Base-by-base conservation (phyloP, 345 rosid genomes). In the Crucihimalaya himalaica region DNA sequence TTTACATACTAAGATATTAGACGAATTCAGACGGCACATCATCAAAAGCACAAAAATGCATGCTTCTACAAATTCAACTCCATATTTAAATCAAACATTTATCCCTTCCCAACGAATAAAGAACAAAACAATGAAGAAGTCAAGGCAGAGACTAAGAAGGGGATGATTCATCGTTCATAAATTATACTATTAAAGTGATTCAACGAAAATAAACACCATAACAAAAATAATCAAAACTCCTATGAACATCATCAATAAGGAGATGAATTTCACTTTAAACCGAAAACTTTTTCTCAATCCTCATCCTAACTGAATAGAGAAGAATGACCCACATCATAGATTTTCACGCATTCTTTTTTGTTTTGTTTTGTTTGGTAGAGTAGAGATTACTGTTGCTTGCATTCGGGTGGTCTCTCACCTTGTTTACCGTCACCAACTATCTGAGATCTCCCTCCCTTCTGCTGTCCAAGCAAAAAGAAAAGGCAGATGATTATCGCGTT, bases 401-500 rank as follows among this genome's bases (percentile, higher is more conserved):
- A 93, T 51, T 87, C 97, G 0, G 95, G 88, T 71, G 97, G 95
- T 75, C 86, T 77, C 82, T 89, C 97, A 35, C 88, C 91, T 77
- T 76, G 85, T 79, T 82, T 84, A 67, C 75, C 90, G 0, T 57
- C 66, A 9, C 79, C 86, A 18, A 48, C 83, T 7, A 31, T n/a
- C 59, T 55, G 81, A 68, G 80, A 65, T 62, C 77, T 85, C 58
- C 85, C 89, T 66, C 81, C 67, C 81, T 74, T 86, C 98, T 89
- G 67, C 78, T 53, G 39, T 48, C 55, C 29, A 66, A 48, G 11
- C 10, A 6, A 15, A 54, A 53, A 21, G 23, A 18, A 21, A 27
- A 55, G 39, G 31, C 45, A 50, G 2, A 59, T 21, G 52, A 32
- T 47, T 45, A 11, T 29, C 37, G 62, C 39, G n/a, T 14, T 10